Evolutionary conservation across 2,329 filamentous ascomycete species (phyloP).

Genomic region (Microsporum audouinii): DNA sequence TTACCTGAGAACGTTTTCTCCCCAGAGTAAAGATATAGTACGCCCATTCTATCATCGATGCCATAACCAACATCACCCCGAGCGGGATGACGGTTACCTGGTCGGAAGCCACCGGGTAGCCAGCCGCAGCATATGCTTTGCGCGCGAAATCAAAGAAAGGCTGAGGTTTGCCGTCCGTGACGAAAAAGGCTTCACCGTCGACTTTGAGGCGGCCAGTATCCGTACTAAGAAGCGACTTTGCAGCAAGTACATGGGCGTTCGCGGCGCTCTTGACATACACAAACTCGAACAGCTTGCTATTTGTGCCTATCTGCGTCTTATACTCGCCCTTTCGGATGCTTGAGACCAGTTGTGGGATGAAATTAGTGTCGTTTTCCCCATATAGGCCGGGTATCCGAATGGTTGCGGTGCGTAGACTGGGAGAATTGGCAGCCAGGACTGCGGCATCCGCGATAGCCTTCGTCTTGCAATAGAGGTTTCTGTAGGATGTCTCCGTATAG

Average conservation of each 20-base stretch:
- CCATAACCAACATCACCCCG: background rate
- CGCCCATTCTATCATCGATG: conserved; percentile 1
- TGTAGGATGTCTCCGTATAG: background rate
- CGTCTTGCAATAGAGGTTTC: background rate
- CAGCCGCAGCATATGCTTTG: background rate
- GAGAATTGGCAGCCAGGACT: conserved; percentile 47
- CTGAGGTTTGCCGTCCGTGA: conserved; percentile 68
- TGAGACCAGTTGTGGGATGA: conserved; percentile 21
- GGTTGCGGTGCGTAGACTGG: conserved; percentile 53
- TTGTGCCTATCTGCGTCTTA: conserved; percentile 59
- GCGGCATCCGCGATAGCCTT: conserved; percentile 61
- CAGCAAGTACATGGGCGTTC: conserved; percentile 66
- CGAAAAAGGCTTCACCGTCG: conserved; percentile 67
- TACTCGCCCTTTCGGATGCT: conserved; percentile 58
- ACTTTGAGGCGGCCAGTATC: conserved; percentile 46
- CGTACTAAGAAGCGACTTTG: conserved; percentile 53
- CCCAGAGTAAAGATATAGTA: background rate
- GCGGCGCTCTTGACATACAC: conserved; percentile 51
- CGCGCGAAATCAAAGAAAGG: conserved; percentile 75
- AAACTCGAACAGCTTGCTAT: conserved; percentile 50
- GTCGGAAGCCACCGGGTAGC: background rate
- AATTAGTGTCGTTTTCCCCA: conserved; percentile 56
- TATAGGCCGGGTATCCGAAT: conserved; percentile 73
- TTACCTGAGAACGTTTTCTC: background rate
- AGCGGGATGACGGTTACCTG: background rate